Conservation (phyloP, 2,329 filamentous ascomycete genomes). For the Exophiala dermatitidis region DNA sequence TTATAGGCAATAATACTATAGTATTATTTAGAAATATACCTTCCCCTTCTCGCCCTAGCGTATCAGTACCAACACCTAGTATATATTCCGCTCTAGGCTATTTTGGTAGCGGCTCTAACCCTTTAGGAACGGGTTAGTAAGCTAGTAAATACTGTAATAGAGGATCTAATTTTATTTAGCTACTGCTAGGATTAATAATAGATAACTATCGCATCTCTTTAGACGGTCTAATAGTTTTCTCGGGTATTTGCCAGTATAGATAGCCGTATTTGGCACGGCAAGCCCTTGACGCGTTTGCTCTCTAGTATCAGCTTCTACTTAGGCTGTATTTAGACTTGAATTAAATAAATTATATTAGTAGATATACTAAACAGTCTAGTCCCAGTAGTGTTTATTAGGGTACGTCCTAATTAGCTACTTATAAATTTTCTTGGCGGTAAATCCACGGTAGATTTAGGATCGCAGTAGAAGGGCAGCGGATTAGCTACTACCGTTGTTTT, state of each 20-base stretch:
- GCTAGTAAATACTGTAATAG: too few relatives aligned
- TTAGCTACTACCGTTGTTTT: not conserved
- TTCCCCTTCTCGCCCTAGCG: not conserved
- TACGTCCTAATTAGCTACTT: not conserved
- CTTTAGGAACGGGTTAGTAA: not conserved
- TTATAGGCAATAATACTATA: not conserved
- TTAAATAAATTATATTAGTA: not conserved
- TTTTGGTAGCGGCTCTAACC: not conserved
- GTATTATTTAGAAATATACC: not conserved
- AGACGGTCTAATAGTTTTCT: too few relatives aligned
- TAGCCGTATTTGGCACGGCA: too few relatives aligned
- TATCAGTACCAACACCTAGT: not conserved
- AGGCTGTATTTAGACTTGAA: not conserved
- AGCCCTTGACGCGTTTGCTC: too few relatives aligned
- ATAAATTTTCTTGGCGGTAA: not conserved
- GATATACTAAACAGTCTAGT: not conserved
- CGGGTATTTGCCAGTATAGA: too few relatives aligned
- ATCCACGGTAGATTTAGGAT: not conserved
- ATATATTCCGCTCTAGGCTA: not conserved
- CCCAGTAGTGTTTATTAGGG: not conserved
- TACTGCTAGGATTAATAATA: too few relatives aligned
- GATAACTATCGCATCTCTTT: too few relatives aligned
- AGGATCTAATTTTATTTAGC: too few relatives aligned
- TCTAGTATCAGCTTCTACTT: too few relatives aligned
- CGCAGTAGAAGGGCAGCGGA: not conserved